These are phyloP conservation scores for Petunia secreta DNA, from an alignment of 257 asterid species.

Conservation along the genomic window DNA sequence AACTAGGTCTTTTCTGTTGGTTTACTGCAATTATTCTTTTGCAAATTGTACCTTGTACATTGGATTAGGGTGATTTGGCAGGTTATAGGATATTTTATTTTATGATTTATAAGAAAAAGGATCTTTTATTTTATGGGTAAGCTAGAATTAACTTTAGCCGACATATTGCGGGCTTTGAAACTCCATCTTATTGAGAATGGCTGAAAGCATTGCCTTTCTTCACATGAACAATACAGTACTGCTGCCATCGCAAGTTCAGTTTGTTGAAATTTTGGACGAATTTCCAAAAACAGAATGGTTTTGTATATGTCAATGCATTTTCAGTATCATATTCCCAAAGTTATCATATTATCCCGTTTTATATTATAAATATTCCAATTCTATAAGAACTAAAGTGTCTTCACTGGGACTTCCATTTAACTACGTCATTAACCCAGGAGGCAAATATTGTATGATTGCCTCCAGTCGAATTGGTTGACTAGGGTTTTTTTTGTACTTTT, in stretches of 20 bases:
- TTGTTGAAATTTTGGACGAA: neutral
- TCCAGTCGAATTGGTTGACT: neutral
- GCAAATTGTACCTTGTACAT: slow-evolving; percentile 12
- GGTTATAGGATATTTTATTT: neutral
- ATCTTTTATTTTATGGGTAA: neutral
- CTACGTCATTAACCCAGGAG: neutral
- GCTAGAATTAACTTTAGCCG: neutral
- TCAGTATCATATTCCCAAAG: neutral
- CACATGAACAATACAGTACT: slow-evolving; percentile 18
- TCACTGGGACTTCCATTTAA: neutral
- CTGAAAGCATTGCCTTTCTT: slow-evolving; percentile 17
- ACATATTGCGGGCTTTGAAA: neutral
- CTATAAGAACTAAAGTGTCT: neutral
- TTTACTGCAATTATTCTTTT: neutral
- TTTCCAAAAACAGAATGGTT: neutral
- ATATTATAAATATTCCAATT: neutral
- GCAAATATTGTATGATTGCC: slow-evolving; percentile 2
- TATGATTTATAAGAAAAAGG: too few relatives aligned
- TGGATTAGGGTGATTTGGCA: slow-evolving; percentile 17
- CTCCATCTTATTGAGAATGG: slow-evolving; percentile 1
- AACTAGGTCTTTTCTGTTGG: neutral
- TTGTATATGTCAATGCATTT: neutral
- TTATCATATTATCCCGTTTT: neutral
- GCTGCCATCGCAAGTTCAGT: slow-evolving; percentile 8
- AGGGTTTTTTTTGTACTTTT: neutral